A percentile compares a stretch with the other conserved stretches of the same genome.
phyloP scores from a whole-genome alignment of 169 alveolate species.

The Plasmodium knowlesi region DNA sequence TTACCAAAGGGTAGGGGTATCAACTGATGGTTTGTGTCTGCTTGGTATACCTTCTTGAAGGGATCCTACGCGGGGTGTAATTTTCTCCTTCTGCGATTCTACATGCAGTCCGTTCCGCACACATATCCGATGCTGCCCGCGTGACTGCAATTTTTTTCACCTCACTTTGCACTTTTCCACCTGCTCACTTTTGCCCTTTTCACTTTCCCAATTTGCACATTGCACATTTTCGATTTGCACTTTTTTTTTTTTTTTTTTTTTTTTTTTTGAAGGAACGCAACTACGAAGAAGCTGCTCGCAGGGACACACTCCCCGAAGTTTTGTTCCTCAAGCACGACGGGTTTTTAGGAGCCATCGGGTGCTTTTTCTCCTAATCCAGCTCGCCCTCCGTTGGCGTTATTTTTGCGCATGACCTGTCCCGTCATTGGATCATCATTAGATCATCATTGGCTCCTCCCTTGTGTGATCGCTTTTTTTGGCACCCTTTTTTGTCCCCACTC shows the following conservation, averaged over 20 bases:
- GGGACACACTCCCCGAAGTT: constrained; percentile 74
- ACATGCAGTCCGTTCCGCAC: not conserved
- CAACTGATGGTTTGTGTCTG: not conserved
- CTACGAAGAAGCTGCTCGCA: not conserved
- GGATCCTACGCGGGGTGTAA: not conserved
- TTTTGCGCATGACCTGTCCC: not conserved
- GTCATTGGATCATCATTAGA: not conserved
- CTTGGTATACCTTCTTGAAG: not conserved
- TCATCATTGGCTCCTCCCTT: not conserved
- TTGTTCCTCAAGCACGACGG: constrained; percentile 89
- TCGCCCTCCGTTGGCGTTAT: not conserved
- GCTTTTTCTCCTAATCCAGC: constrained; percentile 80
- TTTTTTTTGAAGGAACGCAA: constrained; percentile 52
- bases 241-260: not conserved
- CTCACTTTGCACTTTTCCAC: not conserved
- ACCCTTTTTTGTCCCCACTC: not conserved
- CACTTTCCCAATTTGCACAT: not conserved
- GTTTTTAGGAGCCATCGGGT: constrained; percentile 93
- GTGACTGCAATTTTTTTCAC: not conserved
- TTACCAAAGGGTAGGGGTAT: not conserved
- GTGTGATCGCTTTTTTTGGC: not conserved
- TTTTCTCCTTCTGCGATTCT: not conserved
- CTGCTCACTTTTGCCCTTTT: not conserved
- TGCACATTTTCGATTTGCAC: too few relatives aligned
- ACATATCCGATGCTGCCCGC: not conserved